Conservation (phyloP, 148 eudicot species). For the Silene latifolia region DNA sequence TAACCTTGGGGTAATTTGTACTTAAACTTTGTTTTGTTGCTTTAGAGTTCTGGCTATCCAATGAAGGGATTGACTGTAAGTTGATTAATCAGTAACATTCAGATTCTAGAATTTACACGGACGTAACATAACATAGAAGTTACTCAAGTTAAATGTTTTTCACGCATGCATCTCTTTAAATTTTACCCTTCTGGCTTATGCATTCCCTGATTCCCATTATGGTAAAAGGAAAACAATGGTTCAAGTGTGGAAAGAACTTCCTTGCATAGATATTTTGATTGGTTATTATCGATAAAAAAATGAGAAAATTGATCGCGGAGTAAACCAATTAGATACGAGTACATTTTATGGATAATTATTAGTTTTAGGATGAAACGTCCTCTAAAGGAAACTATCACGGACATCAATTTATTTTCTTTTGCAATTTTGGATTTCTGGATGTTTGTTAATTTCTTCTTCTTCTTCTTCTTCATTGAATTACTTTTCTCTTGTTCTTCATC, state of each 20-base stretch:
- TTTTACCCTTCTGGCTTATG: not conserved
- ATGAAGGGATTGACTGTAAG: not conserved
- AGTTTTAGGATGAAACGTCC: too few relatives aligned
- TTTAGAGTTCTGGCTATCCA: not conserved
- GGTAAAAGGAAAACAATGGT: not conserved
- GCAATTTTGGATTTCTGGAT: not conserved
- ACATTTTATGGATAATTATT: too few relatives aligned
- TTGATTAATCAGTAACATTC: not conserved
- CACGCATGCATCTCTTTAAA: too few relatives aligned
- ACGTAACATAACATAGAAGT: not conserved
- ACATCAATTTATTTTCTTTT: too few relatives aligned
- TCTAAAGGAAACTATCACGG: too few relatives aligned
- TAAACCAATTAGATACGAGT: too few relatives aligned
- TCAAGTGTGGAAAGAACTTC: too few relatives aligned
- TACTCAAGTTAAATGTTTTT: constrained; percentile 1
- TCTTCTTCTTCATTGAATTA: not conserved
- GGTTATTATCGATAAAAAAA: too few relatives aligned
- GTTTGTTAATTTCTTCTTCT: too few relatives aligned
- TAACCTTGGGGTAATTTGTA: not conserved
- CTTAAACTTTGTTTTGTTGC: not conserved
- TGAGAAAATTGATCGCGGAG: too few relatives aligned
- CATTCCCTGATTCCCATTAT: not conserved
- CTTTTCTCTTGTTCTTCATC: not conserved
- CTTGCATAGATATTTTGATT: too few relatives aligned
- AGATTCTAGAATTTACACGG: not conserved